Conservation (phyloP, 495 filamentous ascomycete species). For the Talaromyces ruber region DNA sequence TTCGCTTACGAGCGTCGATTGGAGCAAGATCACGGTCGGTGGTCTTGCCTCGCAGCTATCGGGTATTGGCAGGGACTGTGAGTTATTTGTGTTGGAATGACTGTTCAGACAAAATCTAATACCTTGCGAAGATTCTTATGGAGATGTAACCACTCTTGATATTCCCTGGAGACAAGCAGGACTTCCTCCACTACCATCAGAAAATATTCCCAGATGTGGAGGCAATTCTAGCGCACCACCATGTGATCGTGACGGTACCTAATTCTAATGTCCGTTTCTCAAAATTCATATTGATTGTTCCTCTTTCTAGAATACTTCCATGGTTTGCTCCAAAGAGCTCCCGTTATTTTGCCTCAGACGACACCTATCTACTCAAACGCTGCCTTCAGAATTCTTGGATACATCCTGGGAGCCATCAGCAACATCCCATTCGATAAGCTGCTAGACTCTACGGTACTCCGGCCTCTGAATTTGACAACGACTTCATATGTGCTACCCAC, state of each 20-base stretch:
- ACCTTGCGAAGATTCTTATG: slow-evolving; percentile 14
- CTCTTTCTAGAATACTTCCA: slow-evolving; percentile 40
- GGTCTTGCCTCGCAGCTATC: slow-evolving; percentile 44
- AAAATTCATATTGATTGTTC: background rate
- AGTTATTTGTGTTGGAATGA: background rate
- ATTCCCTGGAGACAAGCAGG: slow-evolving; percentile 12
- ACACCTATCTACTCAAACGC: slow-evolving; percentile 53
- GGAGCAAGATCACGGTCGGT: slow-evolving; percentile 48
- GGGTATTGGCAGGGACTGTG: slow-evolving; percentile 41
- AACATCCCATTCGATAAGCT: slow-evolving; percentile 7
- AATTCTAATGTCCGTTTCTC: background rate
- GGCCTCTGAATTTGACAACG: slow-evolving; percentile 28
- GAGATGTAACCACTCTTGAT: slow-evolving; percentile 8
- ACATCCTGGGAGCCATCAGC: slow-evolving; percentile 37
- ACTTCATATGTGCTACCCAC: slow-evolving; percentile 30
- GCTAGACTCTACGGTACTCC: slow-evolving; percentile 29
- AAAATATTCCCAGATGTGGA: slow-evolving; percentile 17
- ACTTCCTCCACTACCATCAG: slow-evolving; percentile 21
- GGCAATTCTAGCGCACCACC: background rate
- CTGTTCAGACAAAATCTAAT: background rate
- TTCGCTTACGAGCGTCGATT: slow-evolving; percentile 34
- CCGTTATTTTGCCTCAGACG: slow-evolving; percentile 38
- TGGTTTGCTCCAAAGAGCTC: slow-evolving; percentile 36
- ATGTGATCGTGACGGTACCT: background rate
- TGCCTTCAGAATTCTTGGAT: slow-evolving; percentile 47